Base-by-base conservation (phyloP, 2,329 filamentous ascomycete genomes). In the Pseudocercospora pini-densiflorae region DNA sequence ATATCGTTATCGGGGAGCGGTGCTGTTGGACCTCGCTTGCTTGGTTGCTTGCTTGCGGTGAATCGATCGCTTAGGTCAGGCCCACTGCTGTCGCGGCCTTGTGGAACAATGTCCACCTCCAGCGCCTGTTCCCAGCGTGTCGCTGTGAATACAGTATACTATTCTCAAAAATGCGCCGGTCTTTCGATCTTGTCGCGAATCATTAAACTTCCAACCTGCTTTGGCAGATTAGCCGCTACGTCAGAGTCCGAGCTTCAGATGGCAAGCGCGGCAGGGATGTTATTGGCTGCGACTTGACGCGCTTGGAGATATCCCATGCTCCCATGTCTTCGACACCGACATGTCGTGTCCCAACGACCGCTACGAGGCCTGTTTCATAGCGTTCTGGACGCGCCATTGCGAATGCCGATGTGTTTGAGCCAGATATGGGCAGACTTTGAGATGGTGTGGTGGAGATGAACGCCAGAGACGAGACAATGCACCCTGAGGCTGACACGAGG, bases 181-280 rank as follows among this genome's bases (percentile, higher is more conserved):
- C 40, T 19, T 16, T 49, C 24, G 29, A 51, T 24, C 59, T 33
- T 16, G 40, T 51, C 40, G 59, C 40, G 27, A 29, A 33, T 51
- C 40, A 47, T 49, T 49, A 61, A 27, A 61, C 36, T 61, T 61
- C 59, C 36, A 61, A 51, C 40, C 45, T 61, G 59, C 43, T 61
- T 51, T 49, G 7, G 51, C 51, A 29, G 19, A n/a, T 33, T 33
- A 40, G 29, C 54, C 21, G 27, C 57, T 59, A 59, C 57, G 57
- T 59, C 57, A 59, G n/a, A 9, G 57, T 27, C 57, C 21, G 33
- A 43, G 57, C 40, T 29, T 43, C 57, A 45, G 33, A 59, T 59
- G 57, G 23, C 57, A 43, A 29, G 36, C 21, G 57, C 57, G 57
- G 40, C 57, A 59, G 31, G 57, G 57, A 45, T 59, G 36, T 45